Percentiles rank a stretch among this genome's conserved stretches.
Conservation (phyloP, 2,329 filamentous ascomycete species). For the Pseudogymnoascus sp. region DNA sequence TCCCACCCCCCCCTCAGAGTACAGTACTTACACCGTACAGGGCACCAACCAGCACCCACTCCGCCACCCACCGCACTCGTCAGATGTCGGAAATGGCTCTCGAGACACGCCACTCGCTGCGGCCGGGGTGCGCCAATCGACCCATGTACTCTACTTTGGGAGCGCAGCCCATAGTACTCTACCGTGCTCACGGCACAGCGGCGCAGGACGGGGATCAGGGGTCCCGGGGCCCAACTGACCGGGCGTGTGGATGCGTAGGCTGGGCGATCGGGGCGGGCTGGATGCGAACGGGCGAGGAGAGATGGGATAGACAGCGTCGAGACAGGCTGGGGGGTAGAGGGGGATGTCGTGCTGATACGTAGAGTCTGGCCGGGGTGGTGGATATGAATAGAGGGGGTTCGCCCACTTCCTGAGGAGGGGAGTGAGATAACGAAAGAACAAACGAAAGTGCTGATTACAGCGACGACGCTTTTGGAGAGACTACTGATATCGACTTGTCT, state of each 20-base stretch:
- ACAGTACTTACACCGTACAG: not conserved
- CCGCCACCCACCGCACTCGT: not conserved
- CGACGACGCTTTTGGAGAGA: not conserved
- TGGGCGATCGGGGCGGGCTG: not conserved
- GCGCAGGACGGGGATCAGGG: not conserved
- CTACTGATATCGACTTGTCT: not conserved
- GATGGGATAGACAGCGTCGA: not conserved
- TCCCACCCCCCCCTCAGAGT: not conserved
- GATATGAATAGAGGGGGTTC: conserved; percentile 3
- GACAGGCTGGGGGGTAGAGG: not conserved
- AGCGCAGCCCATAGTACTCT: not conserved
- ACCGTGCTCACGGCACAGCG: not conserved
- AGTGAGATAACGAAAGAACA: not conserved
- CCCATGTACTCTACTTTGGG: not conserved
- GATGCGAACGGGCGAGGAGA: not conserved
- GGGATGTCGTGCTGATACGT: not conserved
- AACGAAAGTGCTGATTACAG: not conserved
- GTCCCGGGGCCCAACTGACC: not conserved
- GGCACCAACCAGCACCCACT: not conserved
- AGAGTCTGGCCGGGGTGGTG: not conserved
- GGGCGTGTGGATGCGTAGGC: not conserved
- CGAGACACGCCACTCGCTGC: not conserved
- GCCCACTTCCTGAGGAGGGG: not conserved
- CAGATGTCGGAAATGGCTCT: not conserved
- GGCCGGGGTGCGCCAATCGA: not conserved